Percentiles rank a stretch among this genome's conserved stretches.
These are phyloP conservation scores for Pochonia chlamydosporia DNA, from an alignment of 2,329 filamentous ascomycete genomes.

Conservation along the genomic window DNA sequence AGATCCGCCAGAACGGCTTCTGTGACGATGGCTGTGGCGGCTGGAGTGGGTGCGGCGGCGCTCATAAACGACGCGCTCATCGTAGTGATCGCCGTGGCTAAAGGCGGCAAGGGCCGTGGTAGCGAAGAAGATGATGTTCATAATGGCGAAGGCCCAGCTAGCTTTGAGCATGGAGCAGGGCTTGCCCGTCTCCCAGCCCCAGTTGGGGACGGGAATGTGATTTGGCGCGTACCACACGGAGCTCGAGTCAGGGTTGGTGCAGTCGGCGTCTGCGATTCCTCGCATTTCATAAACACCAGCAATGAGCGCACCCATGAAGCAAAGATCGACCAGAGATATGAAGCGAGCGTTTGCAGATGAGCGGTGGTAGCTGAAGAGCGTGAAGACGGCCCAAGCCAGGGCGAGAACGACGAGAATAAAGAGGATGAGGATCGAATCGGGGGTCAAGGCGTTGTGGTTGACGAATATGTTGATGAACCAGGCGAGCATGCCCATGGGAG, in stretches of 20 bases:
- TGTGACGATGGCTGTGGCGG: conserved; percentile 36
- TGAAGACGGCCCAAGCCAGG: conserved; percentile 58
- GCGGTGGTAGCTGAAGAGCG: conserved; percentile 62
- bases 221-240: conserved; percentile 41
- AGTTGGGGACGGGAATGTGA: conserved; percentile 52
- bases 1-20: conserved; percentile 27
- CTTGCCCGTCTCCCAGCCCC: conserved; percentile 58
- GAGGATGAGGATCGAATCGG: conserved; percentile 57
- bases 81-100: conserved; percentile 47
- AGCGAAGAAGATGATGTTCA: conserved; percentile 78
- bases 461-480: conserved; percentile 60
- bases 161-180: conserved; percentile 91
- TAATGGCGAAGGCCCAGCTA: conserved; percentile 82
- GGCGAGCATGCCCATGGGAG: conserved; percentile 59
- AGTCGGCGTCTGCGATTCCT: conserved; percentile 58
- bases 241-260: conserved; percentile 47
- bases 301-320: conserved; percentile 59
- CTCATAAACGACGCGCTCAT: conserved; percentile 16
- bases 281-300: conserved; percentile 55
- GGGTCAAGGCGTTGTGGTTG: conserved; percentile 50
- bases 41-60: conserved; percentile 27
- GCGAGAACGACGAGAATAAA: conserved; percentile 63
- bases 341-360: conserved; percentile 55
- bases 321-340: conserved; percentile 54
- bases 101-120: conserved; percentile 68